Evolutionary conservation across 139 green algal species (phyloP).

Genomic region (Zygnema cylindricum): DNA sequence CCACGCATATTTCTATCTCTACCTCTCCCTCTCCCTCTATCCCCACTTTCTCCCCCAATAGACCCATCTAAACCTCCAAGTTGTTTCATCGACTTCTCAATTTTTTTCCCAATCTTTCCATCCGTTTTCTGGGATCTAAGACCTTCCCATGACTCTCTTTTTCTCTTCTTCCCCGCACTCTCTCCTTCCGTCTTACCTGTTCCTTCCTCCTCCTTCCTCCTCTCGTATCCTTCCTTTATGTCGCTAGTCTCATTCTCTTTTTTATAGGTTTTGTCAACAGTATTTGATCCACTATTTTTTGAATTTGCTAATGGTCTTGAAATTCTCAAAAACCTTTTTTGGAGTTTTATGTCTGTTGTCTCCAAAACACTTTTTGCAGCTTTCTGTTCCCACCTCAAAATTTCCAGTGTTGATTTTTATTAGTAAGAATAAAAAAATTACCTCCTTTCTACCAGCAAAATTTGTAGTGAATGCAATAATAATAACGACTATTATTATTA

Average conservation of each 20-base stretch:
- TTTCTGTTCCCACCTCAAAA: constrained; percentile 7
- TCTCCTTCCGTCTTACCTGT: not conserved
- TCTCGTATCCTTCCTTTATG: not conserved
- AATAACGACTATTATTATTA: not conserved
- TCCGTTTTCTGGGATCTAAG: constrained; percentile 1
- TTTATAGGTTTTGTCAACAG: not conserved
- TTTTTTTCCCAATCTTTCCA: constrained; percentile 1
- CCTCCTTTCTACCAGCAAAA: not conserved
- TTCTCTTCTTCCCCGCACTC: not conserved
- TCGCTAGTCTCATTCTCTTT: not conserved
- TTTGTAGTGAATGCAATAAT: not conserved
- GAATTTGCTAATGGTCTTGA: not conserved
- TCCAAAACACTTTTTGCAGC: constrained; percentile 3
- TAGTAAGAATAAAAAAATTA: not conserved
- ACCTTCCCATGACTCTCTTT: not conserved
- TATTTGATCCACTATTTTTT: not conserved
- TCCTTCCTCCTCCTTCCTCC: constrained; percentile 24
- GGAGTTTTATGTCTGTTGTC: constrained; percentile 7
- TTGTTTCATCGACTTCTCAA: not conserved
- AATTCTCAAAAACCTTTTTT: not conserved
- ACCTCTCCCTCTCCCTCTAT: not conserved
- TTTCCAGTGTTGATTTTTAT: too few species aligned
- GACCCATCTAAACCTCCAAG: not conserved
- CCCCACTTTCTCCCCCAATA: not conserved
- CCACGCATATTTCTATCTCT: not conserved